Base-by-base conservation (phyloP, 345 rosid species). In the Citrus unshiu region DNA sequence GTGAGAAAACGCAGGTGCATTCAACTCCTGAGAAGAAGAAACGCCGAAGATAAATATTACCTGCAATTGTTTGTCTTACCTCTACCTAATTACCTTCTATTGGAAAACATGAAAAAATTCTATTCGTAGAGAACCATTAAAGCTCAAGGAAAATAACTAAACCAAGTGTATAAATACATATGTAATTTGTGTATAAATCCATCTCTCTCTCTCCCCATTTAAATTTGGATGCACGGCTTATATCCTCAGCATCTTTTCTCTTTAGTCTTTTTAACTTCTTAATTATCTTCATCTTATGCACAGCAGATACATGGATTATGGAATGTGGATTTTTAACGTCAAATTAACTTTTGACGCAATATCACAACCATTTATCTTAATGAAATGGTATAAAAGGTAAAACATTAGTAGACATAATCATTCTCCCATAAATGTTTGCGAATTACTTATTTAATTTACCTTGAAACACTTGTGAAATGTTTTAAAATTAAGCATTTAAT, bases 21-120 rank as follows among this genome's bases (percentile, higher is more conserved):
- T 80, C 76, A 49, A 85, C 85, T 66, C 87, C 85, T 66, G 83
- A 79, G 79, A 82, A 85, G 77, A 85, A 85, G 78, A 75, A 66
- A 79, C 80, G 61, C 62, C 30, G 78, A 56, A 66, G 27, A 43
- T 75, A 79, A 35, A 19, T 40, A 35, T 54, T 51, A 19, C 58
- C 35, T 71, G 73, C 57, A 51, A 54, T 66, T 76, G 51, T 74
- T 34, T 9, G 32, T 46, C 78, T 63, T 9, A 8, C 56, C 60
- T 25, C 7, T 24, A 19, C 51, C 46, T 1, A 21, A 24, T 51
- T 51, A 18, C 22, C 69, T 59, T 16, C 10, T 4, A 21, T 43
- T 32, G 19, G 32, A 43, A 9, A 32, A 34, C n/a, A 65, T 10
- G 22, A 30, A n/a, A 46, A n/a, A 7, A 29, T 39, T 63, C 19